Evolutionary conservation across 139 green algal species (phyloP), one percentile per base, ranked within the genome.

Genomic region (Chlorella sp.): DNA sequence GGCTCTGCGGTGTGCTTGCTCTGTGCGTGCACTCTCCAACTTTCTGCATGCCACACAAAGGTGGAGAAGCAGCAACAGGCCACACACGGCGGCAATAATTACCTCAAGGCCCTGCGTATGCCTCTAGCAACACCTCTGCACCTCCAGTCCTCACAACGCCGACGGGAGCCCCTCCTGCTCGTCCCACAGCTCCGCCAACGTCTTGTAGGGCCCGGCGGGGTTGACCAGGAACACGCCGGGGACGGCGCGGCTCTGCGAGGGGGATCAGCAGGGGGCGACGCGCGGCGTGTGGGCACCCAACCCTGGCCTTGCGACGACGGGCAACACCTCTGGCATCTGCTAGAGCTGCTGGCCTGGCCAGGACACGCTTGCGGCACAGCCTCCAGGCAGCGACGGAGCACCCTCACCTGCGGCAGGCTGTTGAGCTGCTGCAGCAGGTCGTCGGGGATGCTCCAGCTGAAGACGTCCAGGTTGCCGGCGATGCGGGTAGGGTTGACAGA

Each of bases 101-200:
- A n/a, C n/a, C n/a, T n/a, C n/a, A n/a, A n/a, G n/a, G n/a, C n/a
- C n/a, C n/a, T n/a, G n/a, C n/a, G n/a, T n/a, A n/a, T n/a, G n/a
- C n/a, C n/a, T n/a, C n/a, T n/a, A n/a, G n/a, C n/a, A n/a, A n/a
- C n/a, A n/a, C n/a, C n/a, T n/a, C n/a, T n/a, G n/a, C n/a, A n/a
- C n/a, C n/a, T n/a, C n/a, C n/a, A n/a, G n/a, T n/a, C n/a, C n/a
- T n/a, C n/a, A n/a, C n/a, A n/a, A n/a, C n/a, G n/a, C n/a, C n/a
- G n/a, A n/a, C n/a, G n/a, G n/a, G n/a, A n/a, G n/a, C n/a, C n/a
- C n/a, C n/a, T n/a, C n/a, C n/a, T n/a, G 42, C 59, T 91, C 88
- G 71, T 97, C 92, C 93, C 93, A 97, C 31, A 97, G 72, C 2
- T 97, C 92, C 31, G 85, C 67, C 55, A 89, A 69, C 0, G 85